A percentile compares a stretch with the other conserved stretches of the same genome.
These are phyloP conservation scores for Hortaea werneckii DNA, from an alignment of 2,329 filamentous ascomycete genomes.

Conservation along the genomic window DNA sequence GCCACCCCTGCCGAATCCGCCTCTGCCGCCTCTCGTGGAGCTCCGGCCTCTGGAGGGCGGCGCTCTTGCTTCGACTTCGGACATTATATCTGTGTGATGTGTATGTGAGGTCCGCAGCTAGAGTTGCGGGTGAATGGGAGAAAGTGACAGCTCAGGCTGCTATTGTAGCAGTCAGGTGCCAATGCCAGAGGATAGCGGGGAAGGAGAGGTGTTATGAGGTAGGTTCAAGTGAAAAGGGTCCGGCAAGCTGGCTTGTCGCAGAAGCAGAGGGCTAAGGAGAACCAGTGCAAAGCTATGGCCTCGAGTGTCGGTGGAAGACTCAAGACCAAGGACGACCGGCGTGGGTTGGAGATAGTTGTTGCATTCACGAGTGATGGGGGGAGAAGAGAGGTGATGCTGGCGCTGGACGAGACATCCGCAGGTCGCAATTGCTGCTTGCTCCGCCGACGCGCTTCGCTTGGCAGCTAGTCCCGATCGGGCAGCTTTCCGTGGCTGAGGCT, in stretches of 20 bases:
- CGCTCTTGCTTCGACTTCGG: slow-evolving; percentile 82
- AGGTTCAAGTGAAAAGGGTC: not conserved
- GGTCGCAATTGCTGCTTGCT: not conserved
- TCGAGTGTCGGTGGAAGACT: not conserved
- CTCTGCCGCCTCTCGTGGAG: slow-evolving; percentile 75
- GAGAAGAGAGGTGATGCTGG: not conserved
- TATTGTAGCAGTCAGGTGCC: not conserved
- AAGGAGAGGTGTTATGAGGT: not conserved
- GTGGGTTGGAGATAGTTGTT: not conserved
- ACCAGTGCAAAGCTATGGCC: not conserved
- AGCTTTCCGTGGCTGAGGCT: too few species aligned
- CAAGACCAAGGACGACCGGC: not conserved
- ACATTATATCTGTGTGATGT: slow-evolving; percentile 52
- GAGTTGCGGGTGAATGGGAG: slow-evolving; percentile 3
- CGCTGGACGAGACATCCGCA: not conserved
- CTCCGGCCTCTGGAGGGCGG: slow-evolving; percentile 79
- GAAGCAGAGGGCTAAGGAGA: not conserved
- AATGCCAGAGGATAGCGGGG: not conserved
- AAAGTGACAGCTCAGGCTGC: not conserved
- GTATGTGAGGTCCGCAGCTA: slow-evolving; percentile 4
- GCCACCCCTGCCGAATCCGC: slow-evolving; percentile 48
- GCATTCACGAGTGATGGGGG: not conserved
- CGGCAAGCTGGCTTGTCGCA: not conserved
- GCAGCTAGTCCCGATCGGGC: not conserved
- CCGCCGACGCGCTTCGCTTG: not conserved